Conservation (phyloP, 208 protist species). For the Naegleria fowleri region DNA sequence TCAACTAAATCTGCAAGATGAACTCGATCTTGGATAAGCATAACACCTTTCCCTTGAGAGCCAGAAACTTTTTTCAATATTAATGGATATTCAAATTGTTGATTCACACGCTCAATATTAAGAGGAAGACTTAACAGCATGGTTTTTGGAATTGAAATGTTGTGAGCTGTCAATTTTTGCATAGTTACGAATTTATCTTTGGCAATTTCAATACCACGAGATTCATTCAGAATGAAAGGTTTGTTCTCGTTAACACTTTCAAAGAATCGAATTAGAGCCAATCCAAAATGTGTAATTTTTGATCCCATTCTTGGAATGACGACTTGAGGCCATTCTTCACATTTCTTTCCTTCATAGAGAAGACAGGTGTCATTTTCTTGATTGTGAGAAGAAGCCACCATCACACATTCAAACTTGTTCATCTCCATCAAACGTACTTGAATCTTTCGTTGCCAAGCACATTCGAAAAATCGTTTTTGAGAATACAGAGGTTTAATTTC, state of each 20-base stretch:
- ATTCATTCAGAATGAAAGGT: neutral
- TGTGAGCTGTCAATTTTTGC: neutral
- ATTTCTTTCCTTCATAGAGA: neutral
- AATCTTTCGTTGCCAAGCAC: no score
- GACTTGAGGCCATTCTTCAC: neutral
- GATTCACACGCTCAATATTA: no score
- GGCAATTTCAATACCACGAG: neutral
- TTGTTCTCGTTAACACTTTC: neutral
- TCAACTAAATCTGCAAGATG: neutral
- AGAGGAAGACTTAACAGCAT: neutral
- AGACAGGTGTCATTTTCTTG: no score
- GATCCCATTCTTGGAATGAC: neutral
- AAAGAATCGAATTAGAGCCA: neutral
- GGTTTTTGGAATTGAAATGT: constrained; percentile 2
- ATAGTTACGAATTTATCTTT: neutral
- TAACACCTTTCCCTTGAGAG: constrained; percentile 8
- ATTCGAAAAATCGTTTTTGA: no score
- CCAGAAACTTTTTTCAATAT: constrained; percentile 8
- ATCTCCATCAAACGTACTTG: no score
- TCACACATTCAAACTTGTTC: no score
- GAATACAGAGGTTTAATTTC: no score
- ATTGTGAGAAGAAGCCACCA: no score
- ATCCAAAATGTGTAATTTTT: neutral
- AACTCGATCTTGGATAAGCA: neutral
- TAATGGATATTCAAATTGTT: neutral